Base-by-base conservation (phyloP, 345 rosid genomes). In the Abelmoschus esculentus region DNA sequence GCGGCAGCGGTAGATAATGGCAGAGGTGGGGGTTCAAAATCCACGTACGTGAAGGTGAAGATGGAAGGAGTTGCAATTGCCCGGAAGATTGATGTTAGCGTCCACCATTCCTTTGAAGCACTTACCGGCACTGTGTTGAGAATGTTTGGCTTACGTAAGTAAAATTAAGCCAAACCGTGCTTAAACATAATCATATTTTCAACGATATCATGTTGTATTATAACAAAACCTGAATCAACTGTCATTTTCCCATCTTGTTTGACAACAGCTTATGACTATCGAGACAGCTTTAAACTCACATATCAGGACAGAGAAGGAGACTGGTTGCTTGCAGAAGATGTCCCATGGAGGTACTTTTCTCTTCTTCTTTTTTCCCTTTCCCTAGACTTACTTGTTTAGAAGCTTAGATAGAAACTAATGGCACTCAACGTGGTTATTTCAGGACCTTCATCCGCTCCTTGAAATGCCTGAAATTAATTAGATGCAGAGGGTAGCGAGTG, bases 231-330 rank as follows among this genome's bases (percentile, higher is more conserved):
- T 44, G 68, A 65, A 26, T 15, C 15, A 46, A 46, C 38, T 46
- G 55, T 46, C 7, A 26, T 13, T 26, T 46, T 26, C 56, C 56
- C 13, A 22, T 46, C 19, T 46, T 65, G 36, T 46, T 26, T 46
- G 22, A 6, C 3, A 66, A 47, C 69, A 66, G 69, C 56, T 15
- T 38, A 26, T 26, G 69, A 47, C 11, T 26, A 66, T 66, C 5
- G 26, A 31, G 15, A 66, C 7, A 14, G 15, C 69, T 66, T 66
- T 47, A 47, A 47, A 66, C 69, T 66, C 69, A 14, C 69, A 1
- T 66, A 47, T 46, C 69, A 46, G 55, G 69, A 66, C 69, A 28
- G 7, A 46, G 56, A 66, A 66, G 69, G 69, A 47, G 69, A 66
- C 56, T 66, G 69, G 69, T 13, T 46, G 38, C 55, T 66, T 26